Conservation (phyloP, 1,284 basidiomycete species). For the Malassezia yamatoensis region DNA sequence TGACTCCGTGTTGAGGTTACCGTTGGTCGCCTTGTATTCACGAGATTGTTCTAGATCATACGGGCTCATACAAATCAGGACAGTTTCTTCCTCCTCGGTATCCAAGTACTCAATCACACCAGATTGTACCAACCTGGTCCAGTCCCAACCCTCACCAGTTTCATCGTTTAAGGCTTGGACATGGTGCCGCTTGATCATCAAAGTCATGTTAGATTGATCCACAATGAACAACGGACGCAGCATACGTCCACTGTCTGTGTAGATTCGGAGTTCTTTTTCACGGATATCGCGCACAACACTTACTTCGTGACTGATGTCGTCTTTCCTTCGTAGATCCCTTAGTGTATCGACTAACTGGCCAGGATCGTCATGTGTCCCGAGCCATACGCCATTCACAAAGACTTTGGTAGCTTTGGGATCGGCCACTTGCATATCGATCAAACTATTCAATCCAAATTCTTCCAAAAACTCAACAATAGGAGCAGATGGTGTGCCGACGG, state of each 20-base stretch:
- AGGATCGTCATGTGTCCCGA: conserved; percentile 95
- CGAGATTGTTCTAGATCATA: conserved; percentile 72
- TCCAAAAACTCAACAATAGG: conserved; percentile 97
- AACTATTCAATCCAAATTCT: conserved; percentile 63
- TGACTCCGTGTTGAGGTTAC: conserved; percentile 56
- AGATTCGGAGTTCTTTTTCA: conserved; percentile 84
- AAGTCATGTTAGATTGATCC: conserved; percentile 61
- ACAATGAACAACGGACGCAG: conserved; percentile 95
- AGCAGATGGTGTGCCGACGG: conserved; percentile 87
- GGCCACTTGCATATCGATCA: conserved; percentile 41
- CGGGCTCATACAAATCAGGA: conserved; percentile 97
- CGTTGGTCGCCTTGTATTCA: conserved; percentile 51
- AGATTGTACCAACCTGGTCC: conserved; percentile 72
- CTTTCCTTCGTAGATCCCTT: conserved; percentile 79
- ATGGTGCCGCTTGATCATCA: conserved; percentile 75
- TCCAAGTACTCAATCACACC: conserved; percentile 91
- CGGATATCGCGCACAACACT: conserved; percentile 94
- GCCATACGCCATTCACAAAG: conserved; percentile 99
- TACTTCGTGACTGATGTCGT: conserved; percentile 91
- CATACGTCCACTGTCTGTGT: conserved; percentile 92
- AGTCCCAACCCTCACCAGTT: conserved; percentile 54
- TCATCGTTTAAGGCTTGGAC: conserved; percentile 59
- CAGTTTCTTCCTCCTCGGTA: conserved; percentile 97
- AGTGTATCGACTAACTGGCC: conserved; percentile 84
- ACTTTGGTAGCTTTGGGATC: conserved; percentile 64